Evolutionary conservation across 2,329 filamentous ascomycete species (phyloP), one percentile per base, ranked within the genome.

Genomic region (Karstenula rhodostoma): DNA sequence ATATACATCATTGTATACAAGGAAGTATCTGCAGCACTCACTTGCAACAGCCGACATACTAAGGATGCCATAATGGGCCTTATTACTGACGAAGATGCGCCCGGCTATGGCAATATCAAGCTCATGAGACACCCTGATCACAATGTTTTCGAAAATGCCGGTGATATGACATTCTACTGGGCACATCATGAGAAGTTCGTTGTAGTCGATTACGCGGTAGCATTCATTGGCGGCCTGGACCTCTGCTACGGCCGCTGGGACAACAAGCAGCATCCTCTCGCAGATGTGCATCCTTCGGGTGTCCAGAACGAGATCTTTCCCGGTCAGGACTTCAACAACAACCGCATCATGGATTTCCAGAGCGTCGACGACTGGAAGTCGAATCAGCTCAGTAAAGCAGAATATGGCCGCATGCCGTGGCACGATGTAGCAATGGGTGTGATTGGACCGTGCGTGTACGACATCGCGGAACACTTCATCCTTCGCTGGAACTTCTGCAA

Each of bases 141-240:
- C 80, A 97, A 97, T 66, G 86, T 97, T 2, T 88, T 98, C 53
- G 93, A 97, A 71, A 97, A 97, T 71, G 91, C 90, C 2, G 91
- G 91, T 32, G 94, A 98, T 69, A 96, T 97, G 92, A 97, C 93
- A 0, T 93, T 97, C 73, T 97, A 97, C 81, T 98, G 94, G 88
- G 95, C 95, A 0, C 95, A 99, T 75, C 95, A 99, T 75, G 95
- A 99, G 72, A 99, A 99, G 76, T 96, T 97, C 73, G 91, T 98
- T 57, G 91, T 99, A 19, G 91, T 98, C 56, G 95, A 98, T 79
- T 96, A 96, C 73, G 86, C 89, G 17, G 80, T 94, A 68, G 95
- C 93, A 15, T 98, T 98, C 73, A 94, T 98, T 60, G 95, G 95
- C 55, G 95, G 95, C 0, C 83, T 99, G 6, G 95, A 99, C 79